Percentiles rank a stretch among this genome's conserved stretches.
These are phyloP conservation scores for Mycena vulgaris DNA, from an alignment of 768 basidiomycete genomes.

Conservation along the genomic window DNA sequence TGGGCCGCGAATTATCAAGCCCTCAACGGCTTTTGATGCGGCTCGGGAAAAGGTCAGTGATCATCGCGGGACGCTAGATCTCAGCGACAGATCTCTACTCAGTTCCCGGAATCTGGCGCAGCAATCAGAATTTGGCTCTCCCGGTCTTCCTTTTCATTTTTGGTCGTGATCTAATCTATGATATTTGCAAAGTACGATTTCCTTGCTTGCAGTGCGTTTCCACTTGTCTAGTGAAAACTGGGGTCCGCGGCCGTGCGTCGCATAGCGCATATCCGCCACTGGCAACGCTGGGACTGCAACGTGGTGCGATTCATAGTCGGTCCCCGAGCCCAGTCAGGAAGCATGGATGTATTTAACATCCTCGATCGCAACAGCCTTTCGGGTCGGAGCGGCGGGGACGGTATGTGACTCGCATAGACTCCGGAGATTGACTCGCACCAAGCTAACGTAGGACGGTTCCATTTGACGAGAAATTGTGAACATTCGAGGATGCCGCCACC, in stretches of 20 bases:
- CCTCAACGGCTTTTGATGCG: conserved; percentile 1
- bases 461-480: conserved; percentile 4
- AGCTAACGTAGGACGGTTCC: background rate
- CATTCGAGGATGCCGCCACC: background rate
- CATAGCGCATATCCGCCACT: conserved; percentile 8
- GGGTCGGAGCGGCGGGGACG: conserved; percentile 1
- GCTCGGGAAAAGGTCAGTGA: too few species aligned
- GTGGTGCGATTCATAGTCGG: conserved; percentile 19
- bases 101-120: conserved; percentile 28
- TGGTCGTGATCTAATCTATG: conserved; percentile 8
- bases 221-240: background rate
- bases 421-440: background rate
- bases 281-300: conserved; percentile 26
- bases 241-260: conserved; percentile 24
- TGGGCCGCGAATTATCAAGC: conserved; percentile 7
- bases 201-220: too few species aligned
- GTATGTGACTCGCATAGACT: conserved; percentile 18
- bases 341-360: background rate
- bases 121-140: conserved; percentile 34
- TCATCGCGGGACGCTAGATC: conserved; percentile 28
- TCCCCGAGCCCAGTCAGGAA: conserved; percentile 23
- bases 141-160: conserved; percentile 7
- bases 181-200: conserved; percentile 2
- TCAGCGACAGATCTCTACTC: background rate
- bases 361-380: conserved; percentile 30